These are phyloP conservation scores for Handroanthus guayacan DNA, from an alignment of 257 asterid genomes.

Conservation along the genomic window DNA sequence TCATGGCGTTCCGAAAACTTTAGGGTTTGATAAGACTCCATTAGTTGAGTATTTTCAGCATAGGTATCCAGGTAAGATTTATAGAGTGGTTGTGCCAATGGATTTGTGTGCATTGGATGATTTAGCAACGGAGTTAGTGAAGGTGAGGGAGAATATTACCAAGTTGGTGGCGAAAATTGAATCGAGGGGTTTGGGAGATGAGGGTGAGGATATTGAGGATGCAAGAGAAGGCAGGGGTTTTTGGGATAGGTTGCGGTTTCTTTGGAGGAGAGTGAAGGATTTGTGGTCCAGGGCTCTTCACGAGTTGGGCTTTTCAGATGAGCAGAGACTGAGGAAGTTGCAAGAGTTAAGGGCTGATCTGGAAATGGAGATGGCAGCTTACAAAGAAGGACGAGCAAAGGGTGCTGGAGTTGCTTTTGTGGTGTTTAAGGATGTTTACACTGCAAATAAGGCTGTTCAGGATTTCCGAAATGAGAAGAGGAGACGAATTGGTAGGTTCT, in stretches of 20 bases:
- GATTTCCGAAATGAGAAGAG: slow-evolving; percentile 88
- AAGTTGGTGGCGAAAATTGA: slow-evolving; percentile 78
- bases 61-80: slow-evolving; percentile 87
- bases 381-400: slow-evolving; percentile 93
- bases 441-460: slow-evolving; percentile 91
- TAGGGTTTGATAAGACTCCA: slow-evolving; percentile 82
- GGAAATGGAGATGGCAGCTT: slow-evolving; percentile 99
- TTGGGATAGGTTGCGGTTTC: slow-evolving; percentile 44
- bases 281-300: slow-evolving; percentile 63
- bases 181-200: slow-evolving; percentile 60
- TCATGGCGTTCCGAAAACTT: slow-evolving; percentile 82
- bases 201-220: slow-evolving; percentile 52
- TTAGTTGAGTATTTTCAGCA: slow-evolving; percentile 83
- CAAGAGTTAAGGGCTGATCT: slow-evolving; percentile 94
- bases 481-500: slow-evolving; percentile 83
- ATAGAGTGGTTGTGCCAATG: slow-evolving; percentile 88
- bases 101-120: slow-evolving; percentile 96
- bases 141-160: slow-evolving; percentile 76
- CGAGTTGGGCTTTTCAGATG: slow-evolving; percentile 85
- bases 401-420: slow-evolving; percentile 99
- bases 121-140: slow-evolving; percentile 88
- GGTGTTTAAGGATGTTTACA: slow-evolving; percentile 90
- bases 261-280: slow-evolving; percentile 71
- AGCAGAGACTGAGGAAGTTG: slow-evolving; percentile 86
- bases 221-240: slow-evolving; percentile 49